Base-by-base conservation (phyloP, 495 filamentous ascomycete genomes). In the Massariosphaeria phaeospora region DNA sequence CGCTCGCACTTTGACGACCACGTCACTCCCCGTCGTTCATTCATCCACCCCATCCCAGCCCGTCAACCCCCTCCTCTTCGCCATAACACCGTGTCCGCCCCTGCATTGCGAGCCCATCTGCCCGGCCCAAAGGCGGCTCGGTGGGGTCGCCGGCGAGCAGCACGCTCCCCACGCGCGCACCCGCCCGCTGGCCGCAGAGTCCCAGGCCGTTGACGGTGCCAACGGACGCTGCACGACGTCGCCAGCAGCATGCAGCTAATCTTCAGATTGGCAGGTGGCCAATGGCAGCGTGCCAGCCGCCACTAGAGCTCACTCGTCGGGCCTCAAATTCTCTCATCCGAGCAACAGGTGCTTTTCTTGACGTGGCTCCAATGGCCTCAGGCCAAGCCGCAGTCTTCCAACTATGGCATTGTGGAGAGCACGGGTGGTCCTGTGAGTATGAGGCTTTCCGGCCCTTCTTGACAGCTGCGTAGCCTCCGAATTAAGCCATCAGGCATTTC, bases 341-440 rank as follows among this genome's bases (percentile, higher is more conserved):
- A 6, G 24, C n/a, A 41, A 36, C 45, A 26, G 29, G 33, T 31
- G 12, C 12, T 45, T 17, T 45, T 33, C 33, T 47, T 23, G 56
- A 53, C 56, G 56, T 59, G 56, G 56, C 56, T 48, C 56, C 56
- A 59, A 54, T 59, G 25, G 35, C 7, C n/a, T 21, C 23, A 27
- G 35, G 42, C 56, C 40, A 59, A 54, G 40, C 1, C 11, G 25
- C 43, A 25, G 34, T 15, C 30, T 48, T 29, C 21, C 15, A n/a
- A 23, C 12, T 31, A 8, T 23, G 43, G 13, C 12, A 25, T 46
- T 20, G 48, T 47, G 55, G 35, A 59, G 23, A 47, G 48, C 35
- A 59, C 55, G 55, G 55, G 55, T 33, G 17, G n/a, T n/a, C n/a
- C n/a, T 48, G 38, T 40, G 48, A 52, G 33, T 48, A 29, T 31